Conservation (phyloP, 208 protist species). For the Wallacemonas rigidus region DNA sequence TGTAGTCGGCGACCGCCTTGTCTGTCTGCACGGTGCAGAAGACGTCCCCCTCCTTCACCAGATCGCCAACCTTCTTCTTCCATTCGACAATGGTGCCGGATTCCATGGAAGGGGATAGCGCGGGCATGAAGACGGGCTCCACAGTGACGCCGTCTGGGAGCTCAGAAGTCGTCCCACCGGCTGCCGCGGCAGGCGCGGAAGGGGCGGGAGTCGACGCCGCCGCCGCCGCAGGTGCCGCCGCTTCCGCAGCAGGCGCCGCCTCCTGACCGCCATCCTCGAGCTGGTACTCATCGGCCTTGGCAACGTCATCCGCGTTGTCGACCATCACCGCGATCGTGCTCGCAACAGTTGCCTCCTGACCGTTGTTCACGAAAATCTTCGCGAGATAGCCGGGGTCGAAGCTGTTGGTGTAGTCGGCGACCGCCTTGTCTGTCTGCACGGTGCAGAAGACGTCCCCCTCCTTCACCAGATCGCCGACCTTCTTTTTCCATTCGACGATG, state of each 20-base stretch:
- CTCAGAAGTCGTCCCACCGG: conserved; percentile 12
- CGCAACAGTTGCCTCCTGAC: conserved; percentile 73
- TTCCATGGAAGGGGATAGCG: conserved; percentile 90
- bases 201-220: conserved; percentile 21
- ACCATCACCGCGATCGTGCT: conserved; percentile 91
- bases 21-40: conserved; percentile 96
- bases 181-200: conserved; percentile 18
- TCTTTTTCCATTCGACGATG: conserved; percentile 91
- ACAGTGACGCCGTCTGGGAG: conserved; percentile 52
- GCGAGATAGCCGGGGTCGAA: conserved; percentile 95
- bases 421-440: conserved; percentile 98
- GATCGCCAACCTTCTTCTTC: conserved; percentile 93
- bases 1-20: conserved; percentile 97
- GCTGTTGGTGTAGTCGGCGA: conserved; percentile 95
- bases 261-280: conserved; percentile 40
- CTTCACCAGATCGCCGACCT: conserved; percentile 92
- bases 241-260: conserved; percentile 26
- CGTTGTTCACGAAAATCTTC: conserved; percentile 92
- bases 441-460: conserved; percentile 93
- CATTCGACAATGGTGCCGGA: conserved; percentile 84
- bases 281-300: conserved; percentile 56
- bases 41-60: conserved; percentile 93
- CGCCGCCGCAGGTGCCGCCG: conserved; percentile 32
- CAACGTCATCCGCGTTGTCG: conserved; percentile 74
- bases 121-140: conserved; percentile 85